Evolutionary conservation across 2,329 filamentous ascomycete species (phyloP).

Genomic region (Whalleya microplaca): DNA sequence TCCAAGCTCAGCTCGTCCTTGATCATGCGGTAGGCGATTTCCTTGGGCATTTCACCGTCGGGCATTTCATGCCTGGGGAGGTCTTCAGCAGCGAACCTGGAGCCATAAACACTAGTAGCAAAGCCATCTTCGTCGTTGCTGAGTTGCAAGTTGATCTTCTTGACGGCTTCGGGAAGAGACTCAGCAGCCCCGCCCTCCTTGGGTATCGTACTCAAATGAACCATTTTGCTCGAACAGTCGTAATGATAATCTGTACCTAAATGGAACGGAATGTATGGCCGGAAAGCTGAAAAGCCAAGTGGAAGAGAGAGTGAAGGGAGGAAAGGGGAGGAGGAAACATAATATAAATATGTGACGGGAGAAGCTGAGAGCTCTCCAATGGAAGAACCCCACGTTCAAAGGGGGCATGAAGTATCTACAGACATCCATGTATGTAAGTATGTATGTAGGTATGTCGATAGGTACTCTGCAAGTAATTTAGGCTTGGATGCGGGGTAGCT

Average conservation of each 20-base stretch:
- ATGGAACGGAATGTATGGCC: neutral
- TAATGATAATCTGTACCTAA: neutral
- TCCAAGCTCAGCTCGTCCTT: slow-evolving; percentile 92
- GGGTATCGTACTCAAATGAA: slow-evolving; percentile 53
- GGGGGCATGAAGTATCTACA: neutral
- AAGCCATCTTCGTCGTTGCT: slow-evolving; percentile 60
- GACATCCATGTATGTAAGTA: neutral
- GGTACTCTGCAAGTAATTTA: neutral
- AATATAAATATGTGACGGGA: neutral
- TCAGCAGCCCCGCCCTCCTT: slow-evolving; percentile 31
- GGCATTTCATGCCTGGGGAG: slow-evolving; percentile 86
- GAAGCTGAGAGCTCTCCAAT: slow-evolving; percentile 17
- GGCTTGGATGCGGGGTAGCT: neutral
- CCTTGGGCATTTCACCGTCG: slow-evolving; percentile 84
- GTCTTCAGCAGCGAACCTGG: slow-evolving; percentile 78
- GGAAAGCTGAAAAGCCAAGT: neutral
- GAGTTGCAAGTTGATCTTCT: slow-evolving; percentile 52
- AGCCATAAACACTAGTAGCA: slow-evolving; percentile 86
- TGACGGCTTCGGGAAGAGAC: slow-evolving; percentile 41
- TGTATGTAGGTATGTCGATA: neutral
- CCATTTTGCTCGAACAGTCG: slow-evolving; percentile 46
- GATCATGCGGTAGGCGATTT: slow-evolving; percentile 96
- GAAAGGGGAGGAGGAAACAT: neutral
- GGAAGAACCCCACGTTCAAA: slow-evolving; percentile 24
- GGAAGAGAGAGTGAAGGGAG: neutral